These are phyloP conservation scores for Blumeriella jaapii DNA, from an alignment of 2,329 filamentous ascomycete species.

Conservation along the genomic window DNA sequence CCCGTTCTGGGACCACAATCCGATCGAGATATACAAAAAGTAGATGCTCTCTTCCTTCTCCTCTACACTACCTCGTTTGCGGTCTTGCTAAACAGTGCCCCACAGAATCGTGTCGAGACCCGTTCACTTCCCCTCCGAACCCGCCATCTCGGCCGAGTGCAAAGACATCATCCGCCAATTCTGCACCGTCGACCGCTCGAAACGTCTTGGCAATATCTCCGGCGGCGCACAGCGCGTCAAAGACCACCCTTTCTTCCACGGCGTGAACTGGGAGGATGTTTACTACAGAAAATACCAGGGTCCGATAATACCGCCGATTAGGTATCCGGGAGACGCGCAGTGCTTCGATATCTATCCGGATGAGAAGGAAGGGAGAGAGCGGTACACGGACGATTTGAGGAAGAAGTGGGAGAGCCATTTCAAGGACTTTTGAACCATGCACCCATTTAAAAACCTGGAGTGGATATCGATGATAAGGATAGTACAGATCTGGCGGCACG, in stretches of 20 bases:
- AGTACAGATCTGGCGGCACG: neutral
- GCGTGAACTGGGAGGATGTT: constrained; percentile 63
- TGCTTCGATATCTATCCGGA: constrained; percentile 81
- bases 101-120: constrained; percentile 66
- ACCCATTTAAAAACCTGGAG: neutral
- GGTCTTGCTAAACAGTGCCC: constrained; percentile 1
- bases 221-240: constrained; percentile 65
- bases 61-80: neutral
- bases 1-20: constrained; percentile 79
- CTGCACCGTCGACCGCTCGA: constrained; percentile 69
- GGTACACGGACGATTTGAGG: constrained; percentile 58
- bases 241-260: constrained; percentile 62
- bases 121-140: constrained; percentile 59
- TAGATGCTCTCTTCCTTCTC: constrained; percentile 28
- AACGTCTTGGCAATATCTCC: constrained; percentile 66
- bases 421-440: constrained; percentile 51
- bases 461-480: neutral
- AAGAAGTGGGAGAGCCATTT: constrained; percentile 61
- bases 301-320: constrained; percentile 65
- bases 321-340: constrained; percentile 61
- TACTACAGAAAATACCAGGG: constrained; percentile 52
- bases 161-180: constrained; percentile 65
- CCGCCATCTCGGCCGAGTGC: constrained; percentile 51
- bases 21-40: constrained; percentile 79
- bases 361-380: constrained; percentile 52